Conservation (phyloP, 768 basidiomycete genomes). For the Lactifluus volemus region DNA sequence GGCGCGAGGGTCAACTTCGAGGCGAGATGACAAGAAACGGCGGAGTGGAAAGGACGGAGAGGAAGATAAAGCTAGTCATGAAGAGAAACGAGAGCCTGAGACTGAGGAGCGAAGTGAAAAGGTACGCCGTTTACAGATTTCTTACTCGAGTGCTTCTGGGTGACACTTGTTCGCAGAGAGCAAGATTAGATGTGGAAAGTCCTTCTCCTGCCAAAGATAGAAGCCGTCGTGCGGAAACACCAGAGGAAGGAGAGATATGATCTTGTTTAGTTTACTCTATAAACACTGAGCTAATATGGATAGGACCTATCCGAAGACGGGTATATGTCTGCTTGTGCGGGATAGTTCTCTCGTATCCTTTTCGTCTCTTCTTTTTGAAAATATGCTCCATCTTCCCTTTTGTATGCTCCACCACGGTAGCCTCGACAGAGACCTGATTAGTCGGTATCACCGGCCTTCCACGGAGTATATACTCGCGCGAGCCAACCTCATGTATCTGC, state of each 20-base stretch:
- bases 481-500: conserved; percentile 89
- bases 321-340: conserved; percentile 93
- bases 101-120: conserved; percentile 43
- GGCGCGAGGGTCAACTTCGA: conserved; percentile 47
- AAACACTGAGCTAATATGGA: conserved; percentile 34
- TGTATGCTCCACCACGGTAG: conserved; percentile 96
- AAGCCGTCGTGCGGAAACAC: conserved; percentile 48
- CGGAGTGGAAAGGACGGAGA: conserved; percentile 33
- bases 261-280: background rate
- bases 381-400: conserved; percentile 88
- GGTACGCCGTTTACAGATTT: conserved; percentile 29
- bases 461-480: conserved; percentile 87
- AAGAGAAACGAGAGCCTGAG: conserved; percentile 29
- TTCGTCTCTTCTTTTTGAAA: conserved; percentile 96
- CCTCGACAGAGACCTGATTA: conserved; percentile 60
- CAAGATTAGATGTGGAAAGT: conserved; percentile 34
- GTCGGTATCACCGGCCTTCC: conserved; percentile 64
- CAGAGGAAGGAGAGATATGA: conserved; percentile 85
- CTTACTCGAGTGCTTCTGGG: background rate
- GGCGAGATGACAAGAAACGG: conserved; percentile 42
- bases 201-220: conserved; percentile 36
- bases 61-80: conserved; percentile 45
- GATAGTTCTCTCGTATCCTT: conserved; percentile 93
- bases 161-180: conserved; percentile 42
- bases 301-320: conserved; percentile 84